phyloP scores from a whole-genome alignment of 2,329 filamentous ascomycete genomes.

The Fusarium scirpi region DNA sequence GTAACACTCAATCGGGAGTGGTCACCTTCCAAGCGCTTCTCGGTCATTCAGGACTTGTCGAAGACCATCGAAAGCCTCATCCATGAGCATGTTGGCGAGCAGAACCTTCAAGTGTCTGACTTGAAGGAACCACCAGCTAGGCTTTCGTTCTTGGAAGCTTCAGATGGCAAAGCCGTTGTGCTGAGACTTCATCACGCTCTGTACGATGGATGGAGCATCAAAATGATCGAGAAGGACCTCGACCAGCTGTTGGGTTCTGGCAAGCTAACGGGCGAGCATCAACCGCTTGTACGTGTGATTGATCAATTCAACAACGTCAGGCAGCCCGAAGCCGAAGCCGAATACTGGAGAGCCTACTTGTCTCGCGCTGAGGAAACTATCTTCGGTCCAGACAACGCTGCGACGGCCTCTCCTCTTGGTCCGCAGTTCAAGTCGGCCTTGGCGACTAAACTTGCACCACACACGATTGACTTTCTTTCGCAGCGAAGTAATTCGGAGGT shows the following conservation, averaged over 20 bases:
- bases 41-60: neutral
- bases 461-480: neutral
- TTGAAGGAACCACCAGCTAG: conserved; percentile 9
- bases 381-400: rapidly evolving
- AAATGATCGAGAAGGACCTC: conserved; percentile 19
- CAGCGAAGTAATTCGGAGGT: neutral
- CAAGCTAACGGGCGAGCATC: rapidly evolving
- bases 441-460: rapidly evolving
- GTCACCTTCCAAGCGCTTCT: neutral
- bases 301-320: neutral
- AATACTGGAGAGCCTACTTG: conserved; percentile 16
- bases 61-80: neutral
- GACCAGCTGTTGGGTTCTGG: neutral
- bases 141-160: conserved; percentile 5
- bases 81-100: neutral
- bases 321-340: neutral
- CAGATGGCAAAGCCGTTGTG: conserved; percentile 11
- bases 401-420: neutral
- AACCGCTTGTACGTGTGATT: neutral
- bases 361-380: conserved; percentile 5
- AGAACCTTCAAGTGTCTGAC: neutral
- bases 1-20: conserved; percentile 7
- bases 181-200: conserved; percentile 26
- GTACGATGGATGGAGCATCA: conserved; percentile 32
- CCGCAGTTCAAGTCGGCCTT: conserved; percentile 10